A percentile compares a stretch with the other conserved stretches of the same genome.
Evolutionary conservation across 495 filamentous ascomycete genomes (phyloP).

Genomic region (Hypomontagnella submonticulosa): DNA sequence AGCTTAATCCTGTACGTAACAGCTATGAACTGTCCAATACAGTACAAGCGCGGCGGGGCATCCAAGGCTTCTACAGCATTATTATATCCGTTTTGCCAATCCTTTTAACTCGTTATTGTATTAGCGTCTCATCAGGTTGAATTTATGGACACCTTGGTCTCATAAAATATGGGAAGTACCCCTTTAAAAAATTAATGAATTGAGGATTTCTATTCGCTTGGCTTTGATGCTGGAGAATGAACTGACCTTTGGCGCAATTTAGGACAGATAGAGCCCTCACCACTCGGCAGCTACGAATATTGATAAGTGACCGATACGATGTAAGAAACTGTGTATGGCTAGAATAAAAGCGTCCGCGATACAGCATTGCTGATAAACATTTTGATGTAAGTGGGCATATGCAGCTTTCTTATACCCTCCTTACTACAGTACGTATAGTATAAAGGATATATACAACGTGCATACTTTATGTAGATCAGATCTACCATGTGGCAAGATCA

Average conservation of each 20-base stretch:
- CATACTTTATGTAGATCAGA: constrained; percentile 39
- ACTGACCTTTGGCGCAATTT: constrained; percentile 21
- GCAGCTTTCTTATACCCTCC: constrained; percentile 13
- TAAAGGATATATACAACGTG: constrained; percentile 18
- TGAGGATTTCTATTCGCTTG: constrained; percentile 18
- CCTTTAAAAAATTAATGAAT: constrained; percentile 25
- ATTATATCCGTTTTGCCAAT: constrained; percentile 11
- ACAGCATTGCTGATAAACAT: constrained; percentile 1
- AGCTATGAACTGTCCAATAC: constrained; percentile 30
- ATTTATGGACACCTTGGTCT: constrained; percentile 1
- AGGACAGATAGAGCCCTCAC: constrained; percentile 3
- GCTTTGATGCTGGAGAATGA: neutral
- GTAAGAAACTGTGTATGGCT: constrained; percentile 20
- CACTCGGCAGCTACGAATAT: neutral
- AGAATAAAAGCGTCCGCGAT: constrained; percentile 18
- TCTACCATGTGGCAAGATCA: constrained; percentile 19
- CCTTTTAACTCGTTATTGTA: constrained; percentile 28
- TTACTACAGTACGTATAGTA: too few species aligned
- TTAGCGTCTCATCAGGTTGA: constrained; percentile 38
- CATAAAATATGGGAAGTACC: neutral
- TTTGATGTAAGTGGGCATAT: constrained; percentile 14
- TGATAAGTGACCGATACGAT: constrained; percentile 1
- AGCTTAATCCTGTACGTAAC: constrained; percentile 1
- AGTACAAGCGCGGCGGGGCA: constrained; percentile 24
- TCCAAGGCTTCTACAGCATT: neutral